Base-by-base conservation (phyloP, 148 eudicot genomes). In the Dianthus caryophyllus region DNA sequence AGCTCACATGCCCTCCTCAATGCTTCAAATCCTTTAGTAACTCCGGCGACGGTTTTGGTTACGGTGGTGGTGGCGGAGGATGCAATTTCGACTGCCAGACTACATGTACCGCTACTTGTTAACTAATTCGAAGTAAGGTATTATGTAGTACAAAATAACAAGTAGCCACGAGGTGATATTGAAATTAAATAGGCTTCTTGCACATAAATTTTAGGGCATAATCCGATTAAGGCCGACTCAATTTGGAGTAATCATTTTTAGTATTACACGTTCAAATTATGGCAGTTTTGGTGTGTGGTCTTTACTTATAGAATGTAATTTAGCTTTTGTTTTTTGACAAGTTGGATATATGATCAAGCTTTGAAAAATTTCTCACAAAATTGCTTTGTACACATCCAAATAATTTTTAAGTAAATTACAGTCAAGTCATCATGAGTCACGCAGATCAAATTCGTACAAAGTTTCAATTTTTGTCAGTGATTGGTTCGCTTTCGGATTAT, bases 31-130 rank as follows among this genome's bases (percentile, higher is more conserved):
- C 95, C 1, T 87, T 69, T 70, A 81, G 91, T 72, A 70, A 77
- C 52, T 83, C 95, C 26, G 98, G 96, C 1, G 82, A 89, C 68
- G 88, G 90, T 9, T 80, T 67, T 41, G 91, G 96, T 10, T 59
- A 22, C 3, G 96, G 98, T 10, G 98, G 98, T 6, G 96, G 98
- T 0, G 91, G 98, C 13, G 98, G 98, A 4, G 95, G 98, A 2
- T 93, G 98, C 82, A 81, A 87, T 76, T 76, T 89, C 66, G 98
- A 93, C 70, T 93, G 98, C 81, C 73, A 77, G 80, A 87, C 77
- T 73, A 84, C 78, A 49, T 93, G 98, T 67, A 53, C 61, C 24
- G 95, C 96, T 76, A 82, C 77, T 64, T 93, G 98, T 46, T 76
- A 66, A 52, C 25, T 25, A n/a, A 22, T 29, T 2, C 38, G 3